Evolutionary conservation across 75 land plant genomes (phyloP).

Genomic region (Sequoia sempervirens): DNA sequence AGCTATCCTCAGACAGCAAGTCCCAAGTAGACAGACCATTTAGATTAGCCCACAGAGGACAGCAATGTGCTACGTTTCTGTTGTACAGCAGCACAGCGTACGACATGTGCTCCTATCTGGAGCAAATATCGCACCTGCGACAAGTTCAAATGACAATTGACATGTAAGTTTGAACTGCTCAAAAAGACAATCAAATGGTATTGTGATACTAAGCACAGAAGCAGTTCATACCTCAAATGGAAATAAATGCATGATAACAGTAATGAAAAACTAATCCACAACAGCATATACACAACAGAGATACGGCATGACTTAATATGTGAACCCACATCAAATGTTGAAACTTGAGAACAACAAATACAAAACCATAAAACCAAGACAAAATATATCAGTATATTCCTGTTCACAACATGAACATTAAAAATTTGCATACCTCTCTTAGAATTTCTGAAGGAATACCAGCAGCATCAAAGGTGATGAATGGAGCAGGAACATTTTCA

Average conservation of each 20-base stretch:
- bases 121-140: slow-evolving; percentile 99
- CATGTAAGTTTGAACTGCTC: slow-evolving; percentile 41
- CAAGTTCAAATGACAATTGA: slow-evolving; percentile 56
- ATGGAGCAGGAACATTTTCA: slow-evolving; percentile 87
- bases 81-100: slow-evolving; percentile 83
- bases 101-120: slow-evolving; percentile 98
- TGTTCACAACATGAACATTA: not conserved
- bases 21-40: slow-evolving; percentile 62
- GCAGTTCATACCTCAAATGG: not conserved
- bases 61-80: slow-evolving; percentile 47
- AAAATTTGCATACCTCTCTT: slow-evolving; percentile 72
- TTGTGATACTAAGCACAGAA: slow-evolving; percentile 1
- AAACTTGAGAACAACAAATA: not conserved
- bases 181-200: slow-evolving; percentile 12
- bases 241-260: not conserved
- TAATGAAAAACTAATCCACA: not conserved
- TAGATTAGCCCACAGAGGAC: slow-evolving; percentile 61
- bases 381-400: not conserved
- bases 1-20: slow-evolving; percentile 54
- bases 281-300: not conserved
- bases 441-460: slow-evolving; percentile 88
- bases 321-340: not conserved
- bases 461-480: slow-evolving; percentile 85
- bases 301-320: not conserved
- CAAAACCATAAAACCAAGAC: not conserved